These are phyloP conservation scores for Nissolia schottii DNA, from an alignment of 306 rosid genomes.

Conservation along the genomic window DNA sequence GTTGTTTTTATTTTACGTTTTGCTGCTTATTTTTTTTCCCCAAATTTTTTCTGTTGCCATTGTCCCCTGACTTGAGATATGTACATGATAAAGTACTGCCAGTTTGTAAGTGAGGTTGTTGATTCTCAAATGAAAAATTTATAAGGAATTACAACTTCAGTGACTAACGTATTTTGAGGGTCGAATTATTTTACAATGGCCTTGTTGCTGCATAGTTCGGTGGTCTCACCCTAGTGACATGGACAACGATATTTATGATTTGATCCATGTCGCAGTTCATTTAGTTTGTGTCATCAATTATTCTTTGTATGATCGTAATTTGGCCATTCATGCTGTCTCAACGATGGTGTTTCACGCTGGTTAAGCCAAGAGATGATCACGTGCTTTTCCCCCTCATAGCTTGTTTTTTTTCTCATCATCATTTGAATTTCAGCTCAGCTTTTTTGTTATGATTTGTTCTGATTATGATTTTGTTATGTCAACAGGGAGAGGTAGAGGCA, in stretches of 20 bases:
- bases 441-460: not conserved
- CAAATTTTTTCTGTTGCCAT: not conserved
- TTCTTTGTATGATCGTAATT: not conserved
- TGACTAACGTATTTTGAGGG: not conserved
- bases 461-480: not conserved
- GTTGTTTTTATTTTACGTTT: not conserved
- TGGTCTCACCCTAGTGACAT: not conserved
- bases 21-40: not conserved
- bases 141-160: not conserved
- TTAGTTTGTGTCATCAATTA: not conserved
- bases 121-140: not conserved
- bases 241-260: not conserved
- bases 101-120: not conserved
- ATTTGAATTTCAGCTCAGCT: too few relatives aligned
- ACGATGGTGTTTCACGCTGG: not conserved
- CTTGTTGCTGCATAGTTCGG: not conserved
- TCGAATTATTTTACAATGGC: not conserved
- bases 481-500: slow-evolving; percentile 80
- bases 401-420: too few relatives aligned
- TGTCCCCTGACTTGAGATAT: not conserved
- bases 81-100: not conserved
- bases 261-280: not conserved
- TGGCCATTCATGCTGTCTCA: not conserved
- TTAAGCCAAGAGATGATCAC: not conserved
- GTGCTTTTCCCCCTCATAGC: too few relatives aligned